Percentiles rank a stretch among this genome's conserved stretches.
Evolutionary conservation across 2,329 filamentous ascomycete genomes (phyloP).

Genomic region (Pseudocercospora fijiensis): DNA sequence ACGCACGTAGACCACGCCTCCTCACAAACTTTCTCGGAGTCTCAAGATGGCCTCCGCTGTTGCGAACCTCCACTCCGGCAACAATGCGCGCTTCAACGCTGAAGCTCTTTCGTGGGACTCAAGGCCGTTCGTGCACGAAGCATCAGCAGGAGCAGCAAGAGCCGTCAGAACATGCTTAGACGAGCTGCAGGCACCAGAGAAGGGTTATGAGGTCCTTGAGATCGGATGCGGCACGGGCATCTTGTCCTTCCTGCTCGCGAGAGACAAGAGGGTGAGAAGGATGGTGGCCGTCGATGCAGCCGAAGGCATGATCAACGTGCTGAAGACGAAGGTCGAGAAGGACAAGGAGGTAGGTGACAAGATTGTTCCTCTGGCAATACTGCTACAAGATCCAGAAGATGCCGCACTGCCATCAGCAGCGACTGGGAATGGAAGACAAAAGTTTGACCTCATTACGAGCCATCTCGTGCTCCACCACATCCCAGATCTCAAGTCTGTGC

Average conservation of each 20-base stretch:
- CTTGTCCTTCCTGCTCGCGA: slow-evolving; percentile 28
- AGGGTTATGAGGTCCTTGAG: slow-evolving; percentile 26
- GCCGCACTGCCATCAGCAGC: slow-evolving; percentile 19
- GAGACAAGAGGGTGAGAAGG: slow-evolving; percentile 17
- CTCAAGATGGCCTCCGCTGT: slow-evolving; percentile 29
- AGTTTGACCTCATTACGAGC: slow-evolving; percentile 32
- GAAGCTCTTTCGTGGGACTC: slow-evolving; percentile 32
- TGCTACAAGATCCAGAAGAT: slow-evolving; percentile 31
- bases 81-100: slow-evolving; percentile 29
- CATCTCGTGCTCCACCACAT: slow-evolving; percentile 34
- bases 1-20: neutral
- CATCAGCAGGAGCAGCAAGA: slow-evolving; percentile 23
- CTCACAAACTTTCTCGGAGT: neutral
- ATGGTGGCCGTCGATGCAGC: slow-evolving; percentile 31
- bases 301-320: slow-evolving; percentile 32
- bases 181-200: neutral
- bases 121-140: slow-evolving; percentile 30
- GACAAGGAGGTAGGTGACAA: slow-evolving; percentile 22
- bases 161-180: slow-evolving; percentile 21
- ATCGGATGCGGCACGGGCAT: slow-evolving; percentile 33
- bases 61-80: slow-evolving; percentile 22
- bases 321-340: slow-evolving; percentile 26
- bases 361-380: slow-evolving; percentile 27
- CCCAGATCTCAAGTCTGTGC: slow-evolving; percentile 24
- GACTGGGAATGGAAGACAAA: slow-evolving; percentile 16